Conservation (phyloP, 2,329 filamentous ascomycete genomes). For the Metarhizium brunneum region DNA sequence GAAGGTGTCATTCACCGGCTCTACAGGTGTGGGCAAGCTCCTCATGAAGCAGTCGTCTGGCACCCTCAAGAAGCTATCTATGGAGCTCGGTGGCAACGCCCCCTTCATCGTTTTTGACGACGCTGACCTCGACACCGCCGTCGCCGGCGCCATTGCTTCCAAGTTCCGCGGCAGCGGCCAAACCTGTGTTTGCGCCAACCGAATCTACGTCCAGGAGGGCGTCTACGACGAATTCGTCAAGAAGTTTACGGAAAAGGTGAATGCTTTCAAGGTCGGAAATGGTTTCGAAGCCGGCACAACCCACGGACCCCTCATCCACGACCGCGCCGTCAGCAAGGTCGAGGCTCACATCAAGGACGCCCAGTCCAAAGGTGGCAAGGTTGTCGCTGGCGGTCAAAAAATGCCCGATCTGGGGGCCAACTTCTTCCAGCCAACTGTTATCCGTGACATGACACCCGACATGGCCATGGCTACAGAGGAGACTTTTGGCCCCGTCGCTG, state of each 20-base stretch:
- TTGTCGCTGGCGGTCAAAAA: constrained; percentile 66
- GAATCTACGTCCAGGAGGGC: constrained; percentile 68
- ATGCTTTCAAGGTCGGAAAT: constrained; percentile 64
- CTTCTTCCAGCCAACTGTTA: constrained; percentile 85
- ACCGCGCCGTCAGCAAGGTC: constrained; percentile 71
- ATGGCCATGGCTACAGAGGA: constrained; percentile 85
- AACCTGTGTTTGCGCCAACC: constrained; percentile 87
- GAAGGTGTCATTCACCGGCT: constrained; percentile 94
- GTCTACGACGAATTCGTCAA: constrained; percentile 68
- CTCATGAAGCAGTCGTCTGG: constrained; percentile 84
- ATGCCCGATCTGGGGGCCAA: constrained; percentile 68
- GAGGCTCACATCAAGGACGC: constrained; percentile 74
- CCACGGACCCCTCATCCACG: constrained; percentile 79
- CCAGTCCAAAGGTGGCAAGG: constrained; percentile 62
- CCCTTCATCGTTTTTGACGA: constrained; percentile 98
- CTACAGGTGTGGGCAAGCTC: constrained; percentile 54
- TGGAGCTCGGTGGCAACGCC: constrained; percentile 90
- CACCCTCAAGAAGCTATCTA: constrained; percentile 74
- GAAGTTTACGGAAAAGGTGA: constrained; percentile 63
- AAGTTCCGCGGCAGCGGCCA: constrained; percentile 95
- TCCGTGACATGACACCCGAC: constrained; percentile 74
- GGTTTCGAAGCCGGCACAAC: constrained; percentile 64
- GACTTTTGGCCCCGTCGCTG: constrained; percentile 91
- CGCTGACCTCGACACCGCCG: constrained; percentile 76
- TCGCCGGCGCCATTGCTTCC: constrained; percentile 70